These are phyloP conservation scores for Camellia japonica DNA, from an alignment of 148 eudicot genomes.

Conservation along the genomic window DNA sequence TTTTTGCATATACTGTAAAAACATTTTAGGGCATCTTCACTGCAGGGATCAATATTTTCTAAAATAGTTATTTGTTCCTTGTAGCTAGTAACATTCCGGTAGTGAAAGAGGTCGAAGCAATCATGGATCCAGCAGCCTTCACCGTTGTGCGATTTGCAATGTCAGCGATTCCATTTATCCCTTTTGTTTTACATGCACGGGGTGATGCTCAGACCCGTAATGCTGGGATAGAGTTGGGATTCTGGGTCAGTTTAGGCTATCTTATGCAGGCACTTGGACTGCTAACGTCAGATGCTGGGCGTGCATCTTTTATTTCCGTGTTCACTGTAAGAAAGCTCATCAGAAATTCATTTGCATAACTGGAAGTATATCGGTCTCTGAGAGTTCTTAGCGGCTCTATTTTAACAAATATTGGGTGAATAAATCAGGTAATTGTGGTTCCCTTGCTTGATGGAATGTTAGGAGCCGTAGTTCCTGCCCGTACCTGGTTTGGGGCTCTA, in stretches of 20 bases:
- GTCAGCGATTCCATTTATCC: constrained; percentile 61
- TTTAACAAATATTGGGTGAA: constrained; percentile 16
- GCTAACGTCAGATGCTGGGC: constrained; percentile 75
- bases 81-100: constrained; percentile 73
- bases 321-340: constrained; percentile 52
- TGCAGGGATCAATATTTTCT: not conserved
- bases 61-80: not conserved
- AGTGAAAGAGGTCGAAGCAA: constrained; percentile 61
- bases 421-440: constrained; percentile 63
- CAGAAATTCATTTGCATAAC: not conserved
- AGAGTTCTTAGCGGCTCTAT: not conserved
- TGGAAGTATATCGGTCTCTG: not conserved
- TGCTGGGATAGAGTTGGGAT: constrained; percentile 65
- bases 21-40: not conserved
- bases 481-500: constrained; percentile 69
- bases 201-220: constrained; percentile 42
- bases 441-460: constrained; percentile 74
- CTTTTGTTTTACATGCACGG: constrained; percentile 51
- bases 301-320: constrained; percentile 66
- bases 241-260: constrained; percentile 77
- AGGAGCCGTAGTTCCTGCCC: constrained; percentile 54
- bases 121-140: constrained; percentile 63
- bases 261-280: constrained; percentile 70
- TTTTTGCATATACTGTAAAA: not conserved
- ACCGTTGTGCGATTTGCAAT: constrained; percentile 50